phyloP scores from a whole-genome alignment of 345 rosid species.

The Rhizophora apiculata region DNA sequence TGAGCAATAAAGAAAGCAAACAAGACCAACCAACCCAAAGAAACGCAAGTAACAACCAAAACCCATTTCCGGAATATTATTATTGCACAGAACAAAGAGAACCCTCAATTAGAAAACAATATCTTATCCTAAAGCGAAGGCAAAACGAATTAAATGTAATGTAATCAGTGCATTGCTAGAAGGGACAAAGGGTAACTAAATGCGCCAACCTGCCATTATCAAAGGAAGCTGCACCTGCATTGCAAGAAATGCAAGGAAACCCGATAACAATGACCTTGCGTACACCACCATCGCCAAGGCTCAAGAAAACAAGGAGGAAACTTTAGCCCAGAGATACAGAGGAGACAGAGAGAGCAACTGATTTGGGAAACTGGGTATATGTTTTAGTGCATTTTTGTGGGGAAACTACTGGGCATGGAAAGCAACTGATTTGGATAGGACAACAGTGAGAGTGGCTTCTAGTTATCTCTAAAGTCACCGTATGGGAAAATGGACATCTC shows the following conservation, averaged over 20 bases:
- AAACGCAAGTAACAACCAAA: slow-evolving; percentile 2
- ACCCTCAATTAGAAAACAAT: background rate
- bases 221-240: slow-evolving; percentile 48
- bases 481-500: slow-evolving; percentile 10
- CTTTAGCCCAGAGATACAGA: slow-evolving; percentile 12
- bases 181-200: slow-evolving; percentile 1
- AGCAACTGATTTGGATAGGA: background rate
- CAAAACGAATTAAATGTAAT: no score
- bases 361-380: background rate
- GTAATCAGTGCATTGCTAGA: background rate
- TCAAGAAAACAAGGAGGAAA: slow-evolving; percentile 7
- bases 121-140: no score
- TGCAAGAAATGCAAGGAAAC: slow-evolving; percentile 42
- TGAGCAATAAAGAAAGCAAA: background rate
- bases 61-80: slow-evolving; percentile 9
- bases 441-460: slow-evolving; percentile 4
- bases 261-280: slow-evolving; percentile 30
- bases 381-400: background rate
- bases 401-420: background rate
- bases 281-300: slow-evolving; percentile 37
- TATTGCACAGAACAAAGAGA: background rate
- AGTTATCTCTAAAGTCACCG: slow-evolving; percentile 1
- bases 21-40: background rate
- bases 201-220: slow-evolving; percentile 48
- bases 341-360: background rate